Evolutionary conservation across 2,329 filamentous ascomycete genomes (phyloP), one percentile per base, ranked within the genome.

Genomic region (Venturiaceae sp.): DNA sequence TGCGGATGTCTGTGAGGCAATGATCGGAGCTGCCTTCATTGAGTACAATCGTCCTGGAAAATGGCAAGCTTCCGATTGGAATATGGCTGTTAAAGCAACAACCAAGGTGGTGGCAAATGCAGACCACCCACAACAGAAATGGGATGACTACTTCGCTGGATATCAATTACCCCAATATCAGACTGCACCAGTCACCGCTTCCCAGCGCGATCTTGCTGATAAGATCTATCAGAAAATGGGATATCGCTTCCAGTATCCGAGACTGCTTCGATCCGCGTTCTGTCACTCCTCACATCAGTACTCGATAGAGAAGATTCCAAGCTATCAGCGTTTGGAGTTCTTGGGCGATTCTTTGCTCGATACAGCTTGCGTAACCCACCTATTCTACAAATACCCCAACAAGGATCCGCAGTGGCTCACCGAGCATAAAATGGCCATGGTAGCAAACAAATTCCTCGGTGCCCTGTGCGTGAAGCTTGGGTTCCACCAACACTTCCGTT

Each of bases 341-440:
- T 75, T 97, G 0, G 92, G 92, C 0, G 94, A 97, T 68, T 84
- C 92, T 0, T 78, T 97, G 1, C 83, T 95, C 1, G 92, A 96
- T 68, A 88, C 92, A 83, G 87, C 80, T 11, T 90, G 87, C 65
- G 86, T 97, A 58, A 87, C 92, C 64, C 84, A 89, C 65, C 79
- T 99, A 3, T 97, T 90, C 73, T 80, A 84, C 64, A 79, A 77
- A 3, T 90, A 88, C 64, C 90, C 91, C 0, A 76, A 83, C 55
- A 88, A 87, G 60, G 91, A 96, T 66, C 92, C 94, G 0, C 92
- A 97, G 69, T 97, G 92, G 92, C 78, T 99, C 60, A 97, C 94
- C 0, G 94, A 97, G 72, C 92, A 97, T 78, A 97, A 97, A 74
- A 96, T 95, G 85, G 90, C 92, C n/a, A 96, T 99, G 89, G 92